Percentiles rank a stretch among this genome's conserved stretches.
phyloP scores from a whole-genome alignment of 2,329 filamentous ascomycete species.

The Nannizziopsis arthrosporioides region DNA sequence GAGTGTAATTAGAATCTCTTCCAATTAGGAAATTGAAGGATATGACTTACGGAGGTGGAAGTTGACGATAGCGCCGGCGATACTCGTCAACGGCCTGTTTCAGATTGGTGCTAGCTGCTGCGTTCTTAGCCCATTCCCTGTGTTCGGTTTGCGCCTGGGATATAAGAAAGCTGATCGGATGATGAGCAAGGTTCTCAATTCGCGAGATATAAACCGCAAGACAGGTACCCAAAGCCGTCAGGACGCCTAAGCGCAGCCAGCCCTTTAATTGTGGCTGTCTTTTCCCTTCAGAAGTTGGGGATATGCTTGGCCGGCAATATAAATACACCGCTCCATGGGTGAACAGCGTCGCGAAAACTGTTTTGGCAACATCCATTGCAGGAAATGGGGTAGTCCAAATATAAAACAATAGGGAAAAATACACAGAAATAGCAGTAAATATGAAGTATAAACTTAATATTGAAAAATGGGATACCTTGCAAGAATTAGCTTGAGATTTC shows the following conservation, averaged over 20 bases:
- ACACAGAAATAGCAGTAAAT: conserved; percentile 26
- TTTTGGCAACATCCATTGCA: conserved; percentile 21
- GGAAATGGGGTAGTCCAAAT: conserved; percentile 27
- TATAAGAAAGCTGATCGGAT: conserved; percentile 47
- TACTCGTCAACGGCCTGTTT: conserved; percentile 42
- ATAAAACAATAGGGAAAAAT: conserved; percentile 24
- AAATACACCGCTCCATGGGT: conserved; percentile 23
- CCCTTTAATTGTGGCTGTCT: conserved; percentile 21
- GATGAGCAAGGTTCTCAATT: conserved; percentile 32
- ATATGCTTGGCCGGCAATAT: conserved; percentile 21
- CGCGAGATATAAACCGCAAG: conserved; percentile 32
- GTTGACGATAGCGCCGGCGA: conserved; percentile 40
- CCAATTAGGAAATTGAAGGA: background rate
- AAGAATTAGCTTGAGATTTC: background rate
- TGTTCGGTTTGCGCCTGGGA: conserved; percentile 39
- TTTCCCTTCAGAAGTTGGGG: conserved; percentile 23
- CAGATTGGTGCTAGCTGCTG: conserved; percentile 38
- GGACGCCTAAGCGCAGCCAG: conserved; percentile 28
- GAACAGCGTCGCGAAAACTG: conserved; percentile 24
- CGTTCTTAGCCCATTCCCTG: conserved; percentile 39
- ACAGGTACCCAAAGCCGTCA: conserved; percentile 35
- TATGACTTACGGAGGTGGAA: conserved; percentile 42
- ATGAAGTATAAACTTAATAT: conserved; percentile 31
- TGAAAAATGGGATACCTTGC: conserved; percentile 32
- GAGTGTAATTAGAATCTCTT: background rate